Conservation (phyloP, 805 yeast species). For the Candida andamanensis region DNA sequence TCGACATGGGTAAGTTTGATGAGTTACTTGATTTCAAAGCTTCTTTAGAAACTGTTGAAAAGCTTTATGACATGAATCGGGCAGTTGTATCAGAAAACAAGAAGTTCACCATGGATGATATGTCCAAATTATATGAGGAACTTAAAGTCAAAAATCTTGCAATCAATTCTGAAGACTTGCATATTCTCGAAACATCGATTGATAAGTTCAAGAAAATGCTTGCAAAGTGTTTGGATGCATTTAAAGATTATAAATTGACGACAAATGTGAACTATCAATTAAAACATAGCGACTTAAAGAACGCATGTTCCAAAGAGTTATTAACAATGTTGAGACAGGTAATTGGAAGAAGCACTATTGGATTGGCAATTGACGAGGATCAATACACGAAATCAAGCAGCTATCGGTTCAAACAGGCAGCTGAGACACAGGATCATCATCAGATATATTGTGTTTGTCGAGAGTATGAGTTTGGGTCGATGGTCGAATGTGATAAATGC, state of each 20-base stretch:
- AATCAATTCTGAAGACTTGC: conserved; percentile 5
- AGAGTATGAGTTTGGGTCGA: conserved; percentile 51
- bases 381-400: conserved; percentile 22
- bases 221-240: neutral
- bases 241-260: neutral
- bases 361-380: conserved; percentile 25
- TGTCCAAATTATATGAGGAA: conserved; percentile 18
- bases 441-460: conserved; percentile 58
- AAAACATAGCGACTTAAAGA: neutral
- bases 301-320: conserved; percentile 4
- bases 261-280: conserved; percentile 1
- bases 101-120: conserved; percentile 17
- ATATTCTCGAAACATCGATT: conserved; percentile 3
- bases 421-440: conserved; percentile 8
- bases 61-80: conserved; percentile 12
- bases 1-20: conserved; percentile 21
- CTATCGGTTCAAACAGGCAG: conserved; percentile 11
- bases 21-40: conserved; percentile 21
- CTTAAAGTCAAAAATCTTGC: conserved; percentile 12
- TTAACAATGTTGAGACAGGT: conserved; percentile 2
- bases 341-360: conserved; percentile 17
- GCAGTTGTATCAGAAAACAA: neutral
- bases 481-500: conserved; percentile 69
- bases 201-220: conserved; percentile 1
- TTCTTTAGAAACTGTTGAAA: conserved; percentile 8